Base-by-base conservation (phyloP, 2,329 filamentous ascomycete species). In the Leptographium galeiforme region DNA sequence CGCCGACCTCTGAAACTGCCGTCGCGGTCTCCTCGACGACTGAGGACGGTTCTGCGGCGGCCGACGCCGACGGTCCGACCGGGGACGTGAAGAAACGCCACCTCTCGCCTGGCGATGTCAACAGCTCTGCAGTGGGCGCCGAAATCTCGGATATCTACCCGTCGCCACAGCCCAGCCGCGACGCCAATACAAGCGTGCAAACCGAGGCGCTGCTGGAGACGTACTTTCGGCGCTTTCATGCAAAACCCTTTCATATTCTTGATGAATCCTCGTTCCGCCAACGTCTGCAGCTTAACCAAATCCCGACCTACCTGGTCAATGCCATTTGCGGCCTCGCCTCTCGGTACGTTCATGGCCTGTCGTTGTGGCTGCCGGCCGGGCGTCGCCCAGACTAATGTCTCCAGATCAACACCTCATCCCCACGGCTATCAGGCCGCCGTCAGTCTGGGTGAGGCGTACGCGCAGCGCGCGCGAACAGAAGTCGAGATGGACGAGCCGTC, bases 401-500 rank as follows among this genome's bases (percentile, higher is more conserved):
- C n/a, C 61, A 87, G 87, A 69, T 86, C 88, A 66, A 81, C 84
- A 25, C 73, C 78, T 36, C 82, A 87, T 64, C 77, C 79, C 3
- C 77, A 76, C 57, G 83, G 82, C 7, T 81, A 85, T 61, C 81
- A 84, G 60, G 78, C 81, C 40, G 81, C 86, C 4, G 74, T 85
- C 2, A 77, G 78, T 53, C 71, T 84, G 45, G 85, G 86, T 59
- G 80, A 89, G 54, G 83, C 89, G 40, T 87, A 87, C 64, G 83
- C 86, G 13, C 67, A 74, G n/a, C 79, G 81, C 55, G 78, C 89
- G 11, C 78, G 88, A 53, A 70, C 72, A 32, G 81, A 84, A 58
- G 75, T 94, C 16, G 86, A 93, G 63, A 79, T 82, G 10, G 89
- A 94, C 61, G 85, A 91, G 59, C 87, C 88, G 6, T 87, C 83